A percentile compares a stretch with the other conserved stretches of the same genome.
phyloP scores from a whole-genome alignment of 129 eudicot species.

The Oenanthe sinensis region DNA sequence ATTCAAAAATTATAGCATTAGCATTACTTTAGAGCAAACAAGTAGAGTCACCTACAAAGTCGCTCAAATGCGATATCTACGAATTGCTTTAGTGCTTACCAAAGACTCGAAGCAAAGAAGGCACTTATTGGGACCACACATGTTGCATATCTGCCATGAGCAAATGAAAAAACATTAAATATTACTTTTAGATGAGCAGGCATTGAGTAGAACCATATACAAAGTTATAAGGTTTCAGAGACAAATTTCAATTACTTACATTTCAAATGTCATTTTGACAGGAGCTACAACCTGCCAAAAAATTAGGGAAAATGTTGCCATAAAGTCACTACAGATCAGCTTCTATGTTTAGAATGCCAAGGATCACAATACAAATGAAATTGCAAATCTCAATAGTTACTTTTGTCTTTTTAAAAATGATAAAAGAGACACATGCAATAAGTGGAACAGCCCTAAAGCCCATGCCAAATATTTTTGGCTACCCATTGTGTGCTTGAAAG shows the following conservation, averaged over 20 bases:
- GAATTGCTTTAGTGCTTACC: slow-evolving; percentile 39
- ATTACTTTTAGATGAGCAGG: not conserved
- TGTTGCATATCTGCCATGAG: slow-evolving; percentile 64
- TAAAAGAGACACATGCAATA: not conserved
- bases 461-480: not conserved
- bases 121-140: slow-evolving; percentile 97
- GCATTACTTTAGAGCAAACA: not conserved
- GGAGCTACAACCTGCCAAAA: slow-evolving; percentile 78
- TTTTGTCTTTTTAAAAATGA: not conserved
- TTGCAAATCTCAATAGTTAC: not conserved
- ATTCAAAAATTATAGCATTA: too few relatives aligned
- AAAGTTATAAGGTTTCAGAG: not conserved
- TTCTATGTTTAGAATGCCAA: not conserved
- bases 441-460: not conserved
- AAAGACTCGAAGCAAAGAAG: slow-evolving; percentile 95
- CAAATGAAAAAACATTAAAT: not conserved
- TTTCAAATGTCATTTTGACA: slow-evolving; percentile 91
- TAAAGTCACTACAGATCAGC: slow-evolving; percentile 8
- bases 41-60: not conserved
- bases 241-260: slow-evolving; percentile 41
- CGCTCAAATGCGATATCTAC: not conserved
- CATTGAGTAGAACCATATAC: not conserved
- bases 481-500: slow-evolving; percentile 2
- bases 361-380: not conserved
- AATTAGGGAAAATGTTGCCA: slow-evolving; percentile 4